These are phyloP conservation scores for Scalesia atractyloides DNA, from an alignment of 129 eudicot species.

Conservation along the genomic window DNA sequence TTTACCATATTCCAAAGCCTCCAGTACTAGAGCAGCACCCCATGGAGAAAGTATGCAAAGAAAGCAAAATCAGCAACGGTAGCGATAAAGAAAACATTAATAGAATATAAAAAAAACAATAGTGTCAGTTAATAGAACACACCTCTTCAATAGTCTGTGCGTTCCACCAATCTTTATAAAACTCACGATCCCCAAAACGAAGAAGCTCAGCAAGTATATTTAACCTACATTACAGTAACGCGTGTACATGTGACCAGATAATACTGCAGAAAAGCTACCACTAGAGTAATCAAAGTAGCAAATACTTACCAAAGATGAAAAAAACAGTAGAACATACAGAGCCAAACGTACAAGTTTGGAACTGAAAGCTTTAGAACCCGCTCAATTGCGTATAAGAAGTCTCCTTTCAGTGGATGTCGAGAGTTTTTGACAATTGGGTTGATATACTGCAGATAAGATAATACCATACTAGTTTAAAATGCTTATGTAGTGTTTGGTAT, in stretches of 20 bases:
- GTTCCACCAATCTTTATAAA: conserved; percentile 99
- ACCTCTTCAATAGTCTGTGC: conserved; percentile 98
- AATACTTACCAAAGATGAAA: conserved; percentile 88
- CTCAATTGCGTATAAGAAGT: conserved; percentile 85
- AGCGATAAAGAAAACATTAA: not conserved
- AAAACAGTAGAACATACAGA: conserved; percentile 91
- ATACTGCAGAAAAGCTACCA: not conserved
- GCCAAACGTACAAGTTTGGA: conserved; percentile 95
- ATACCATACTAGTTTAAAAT: conserved; percentile 10
- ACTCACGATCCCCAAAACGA: conserved; percentile 98
- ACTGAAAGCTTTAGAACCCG: conserved; percentile 97
- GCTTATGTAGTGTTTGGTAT: not conserved
- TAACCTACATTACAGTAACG: conserved; percentile 49
- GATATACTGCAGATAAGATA: conserved; percentile 60
- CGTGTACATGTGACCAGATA: conserved; percentile 22
- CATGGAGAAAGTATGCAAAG: conserved; percentile 2
- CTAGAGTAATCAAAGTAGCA: not conserved
- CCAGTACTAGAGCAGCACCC: conserved; percentile 13
- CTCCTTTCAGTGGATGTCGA: conserved; percentile 91
- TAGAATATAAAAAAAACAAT: not conserved
- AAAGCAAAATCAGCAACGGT: conserved; percentile 3
- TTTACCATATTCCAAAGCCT: conserved; percentile 17
- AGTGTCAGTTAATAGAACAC: conserved; percentile 5
- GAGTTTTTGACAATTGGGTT: conserved; percentile 93
- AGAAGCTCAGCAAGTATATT: conserved; percentile 97